These are phyloP conservation scores for Oryza meridionalis DNA, from an alignment of 176 grass and related monocot species.

Conservation along the genomic window DNA sequence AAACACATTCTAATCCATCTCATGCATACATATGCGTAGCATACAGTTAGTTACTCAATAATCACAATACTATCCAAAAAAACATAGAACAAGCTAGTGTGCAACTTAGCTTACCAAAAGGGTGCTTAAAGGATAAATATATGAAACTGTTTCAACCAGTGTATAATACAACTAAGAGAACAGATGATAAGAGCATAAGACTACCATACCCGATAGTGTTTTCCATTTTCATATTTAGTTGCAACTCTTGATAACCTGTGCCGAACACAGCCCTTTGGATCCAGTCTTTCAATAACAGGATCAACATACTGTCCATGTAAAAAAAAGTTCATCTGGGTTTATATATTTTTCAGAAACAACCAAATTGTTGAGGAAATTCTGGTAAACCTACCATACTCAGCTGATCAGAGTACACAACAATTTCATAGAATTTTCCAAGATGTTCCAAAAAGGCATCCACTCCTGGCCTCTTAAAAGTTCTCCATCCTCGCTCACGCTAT, in stretches of 20 bases:
- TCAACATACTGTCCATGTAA: constrained; percentile 82
- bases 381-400: constrained; percentile 72
- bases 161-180: constrained; percentile 28
- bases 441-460: constrained; percentile 97
- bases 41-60: constrained; percentile 5
- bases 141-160: constrained; percentile 1
- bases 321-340: constrained; percentile 30
- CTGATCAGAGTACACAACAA: constrained; percentile 99
- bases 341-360: constrained; percentile 38
- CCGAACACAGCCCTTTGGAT: constrained; percentile 81
- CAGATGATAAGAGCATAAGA: constrained; percentile 32
- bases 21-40: neutral
- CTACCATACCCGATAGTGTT: constrained; percentile 80
- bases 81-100: constrained; percentile 9
- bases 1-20: constrained; percentile 10
- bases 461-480: constrained; percentile 97
- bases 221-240: constrained; percentile 89
- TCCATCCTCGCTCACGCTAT: constrained; percentile 97
- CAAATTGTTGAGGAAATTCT: constrained; percentile 21
- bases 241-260: constrained; percentile 89
- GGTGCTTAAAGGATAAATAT: constrained; percentile 10
- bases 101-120: neutral
- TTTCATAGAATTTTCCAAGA: constrained; percentile 88
- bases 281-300: constrained; percentile 92
- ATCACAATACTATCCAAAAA: constrained; percentile 2